Percentiles rank a stretch among this genome's conserved stretches.
phyloP scores from a whole-genome alignment of 495 filamentous ascomycete species.

The Daldinia concentrica region DNA sequence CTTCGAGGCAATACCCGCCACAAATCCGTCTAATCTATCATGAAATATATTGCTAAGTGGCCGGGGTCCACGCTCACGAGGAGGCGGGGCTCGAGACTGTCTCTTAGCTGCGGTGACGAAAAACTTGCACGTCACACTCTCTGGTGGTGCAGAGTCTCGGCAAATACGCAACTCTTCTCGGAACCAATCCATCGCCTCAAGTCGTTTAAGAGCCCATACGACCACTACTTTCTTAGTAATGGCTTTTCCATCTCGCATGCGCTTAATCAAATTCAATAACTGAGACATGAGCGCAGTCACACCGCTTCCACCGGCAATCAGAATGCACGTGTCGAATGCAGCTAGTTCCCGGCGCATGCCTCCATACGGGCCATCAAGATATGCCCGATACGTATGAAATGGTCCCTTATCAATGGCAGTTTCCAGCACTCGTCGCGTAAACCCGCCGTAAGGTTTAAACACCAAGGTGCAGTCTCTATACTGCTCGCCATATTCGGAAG shows the following conservation, averaged over 20 bases:
- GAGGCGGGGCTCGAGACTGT: constrained; percentile 48
- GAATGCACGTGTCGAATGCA: constrained; percentile 90
- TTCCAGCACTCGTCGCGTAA: constrained; percentile 80
- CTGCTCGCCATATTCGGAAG: constrained; percentile 84
- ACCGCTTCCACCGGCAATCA: constrained; percentile 93
- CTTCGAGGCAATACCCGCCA: constrained; percentile 82
- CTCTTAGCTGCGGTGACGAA: constrained; percentile 82
- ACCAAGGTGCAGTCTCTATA: constrained; percentile 90
- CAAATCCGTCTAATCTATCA: constrained; percentile 83
- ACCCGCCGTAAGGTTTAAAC: constrained; percentile 89
- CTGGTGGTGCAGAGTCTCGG: constrained; percentile 81
- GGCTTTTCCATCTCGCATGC: constrained; percentile 91
- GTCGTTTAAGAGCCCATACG: constrained; percentile 87
- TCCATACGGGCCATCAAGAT: constrained; percentile 92
- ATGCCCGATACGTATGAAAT: constrained; percentile 86
- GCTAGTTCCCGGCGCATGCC: constrained; percentile 92
- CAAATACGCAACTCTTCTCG: constrained; percentile 93
- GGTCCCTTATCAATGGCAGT: constrained; percentile 83
- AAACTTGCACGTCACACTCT: constrained; percentile 90
- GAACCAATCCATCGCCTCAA: constrained; percentile 98
- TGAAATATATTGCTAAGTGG: constrained; percentile 77
- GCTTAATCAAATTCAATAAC: constrained; percentile 88
- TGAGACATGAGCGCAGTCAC: constrained; percentile 94
- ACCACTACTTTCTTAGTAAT: constrained; percentile 90
- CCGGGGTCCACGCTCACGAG: constrained; percentile 60